A percentile compares a stretch with the other conserved stretches of the same genome.
Evolutionary conservation across 495 filamentous ascomycete genomes (phyloP).

Genomic region (Choiromyces venosus): DNA sequence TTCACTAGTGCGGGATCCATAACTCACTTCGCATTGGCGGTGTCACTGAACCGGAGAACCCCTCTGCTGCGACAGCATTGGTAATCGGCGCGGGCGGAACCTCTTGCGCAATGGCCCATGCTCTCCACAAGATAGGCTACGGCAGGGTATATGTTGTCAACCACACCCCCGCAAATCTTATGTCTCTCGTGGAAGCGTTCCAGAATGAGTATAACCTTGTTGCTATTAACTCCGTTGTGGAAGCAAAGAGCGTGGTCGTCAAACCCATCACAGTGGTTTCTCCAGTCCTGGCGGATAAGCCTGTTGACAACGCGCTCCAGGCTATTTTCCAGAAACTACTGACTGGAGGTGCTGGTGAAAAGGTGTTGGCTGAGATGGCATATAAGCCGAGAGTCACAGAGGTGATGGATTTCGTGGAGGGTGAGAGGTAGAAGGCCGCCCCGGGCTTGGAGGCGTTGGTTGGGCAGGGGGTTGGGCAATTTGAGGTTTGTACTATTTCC

Average conservation of each 20-base stretch:
- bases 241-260: conserved; percentile 48
- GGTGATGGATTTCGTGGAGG: conserved; percentile 75
- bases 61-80: conserved; percentile 46
- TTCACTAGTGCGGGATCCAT: conserved; percentile 92
- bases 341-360: conserved; percentile 48
- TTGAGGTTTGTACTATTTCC: conserved; percentile 33
- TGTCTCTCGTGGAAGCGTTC: conserved; percentile 65
- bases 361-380: conserved; percentile 87
- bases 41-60: conserved; percentile 46
- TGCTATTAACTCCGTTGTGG: conserved; percentile 53
- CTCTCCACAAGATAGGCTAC: conserved; percentile 76
- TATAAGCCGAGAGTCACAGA: conserved; percentile 82
- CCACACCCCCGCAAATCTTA: conserved; percentile 62
- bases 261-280: conserved; percentile 70
- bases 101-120: conserved; percentile 83
- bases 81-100: conserved; percentile 91
- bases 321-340: conserved; percentile 63
- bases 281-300: conserved; percentile 83
- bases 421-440: conserved; percentile 78
- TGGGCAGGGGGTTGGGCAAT: conserved; percentile 54
- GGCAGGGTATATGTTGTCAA: conserved; percentile 81
- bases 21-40: conserved; percentile 70
- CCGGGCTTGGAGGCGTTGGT: conserved; percentile 84
- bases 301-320: conserved; percentile 67
- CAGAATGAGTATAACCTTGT: conserved; percentile 68